Conservation (phyloP, 371 early-diverging fungal species). For the Umbelopsis sp. region DNA sequence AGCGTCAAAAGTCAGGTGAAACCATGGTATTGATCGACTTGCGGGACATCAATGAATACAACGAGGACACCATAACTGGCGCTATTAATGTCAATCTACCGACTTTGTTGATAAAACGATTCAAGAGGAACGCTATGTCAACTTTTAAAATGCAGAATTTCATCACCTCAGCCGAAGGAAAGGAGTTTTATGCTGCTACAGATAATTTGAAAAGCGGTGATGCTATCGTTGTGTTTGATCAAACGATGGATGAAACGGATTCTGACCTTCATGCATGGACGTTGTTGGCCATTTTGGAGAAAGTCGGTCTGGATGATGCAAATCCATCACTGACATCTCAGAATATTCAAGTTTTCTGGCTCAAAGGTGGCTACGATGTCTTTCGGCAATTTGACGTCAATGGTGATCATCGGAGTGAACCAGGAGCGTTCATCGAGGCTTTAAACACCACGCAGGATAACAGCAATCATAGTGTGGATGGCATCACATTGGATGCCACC, state of each 20-base stretch:
- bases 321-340: neutral
- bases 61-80: neutral
- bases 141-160: conserved; percentile 66
- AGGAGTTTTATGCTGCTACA: conserved; percentile 40
- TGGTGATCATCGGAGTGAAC: conserved; percentile 16
- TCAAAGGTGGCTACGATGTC: conserved; percentile 46
- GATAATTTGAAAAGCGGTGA: conserved; percentile 1
- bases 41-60: conserved; percentile 12
- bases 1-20: neutral
- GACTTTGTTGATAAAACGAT: conserved; percentile 61
- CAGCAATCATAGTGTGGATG: neutral
- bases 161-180: conserved; percentile 64
- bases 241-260: conserved; percentile 52
- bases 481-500: conserved; percentile 22
- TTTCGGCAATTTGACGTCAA: conserved; percentile 22
- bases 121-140: conserved; percentile 60
- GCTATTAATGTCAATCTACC: conserved; percentile 67
- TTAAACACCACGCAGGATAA: too few relatives aligned
- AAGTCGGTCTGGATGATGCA: neutral
- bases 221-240: conserved; percentile 54
- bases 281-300: conserved; percentile 54
- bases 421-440: neutral
- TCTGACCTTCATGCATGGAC: conserved; percentile 66
- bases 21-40: neutral
- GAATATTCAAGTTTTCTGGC: conserved; percentile 30